phyloP scores from a whole-genome alignment of 78 protist species.

The Dictyostelium purpureum region DNA sequence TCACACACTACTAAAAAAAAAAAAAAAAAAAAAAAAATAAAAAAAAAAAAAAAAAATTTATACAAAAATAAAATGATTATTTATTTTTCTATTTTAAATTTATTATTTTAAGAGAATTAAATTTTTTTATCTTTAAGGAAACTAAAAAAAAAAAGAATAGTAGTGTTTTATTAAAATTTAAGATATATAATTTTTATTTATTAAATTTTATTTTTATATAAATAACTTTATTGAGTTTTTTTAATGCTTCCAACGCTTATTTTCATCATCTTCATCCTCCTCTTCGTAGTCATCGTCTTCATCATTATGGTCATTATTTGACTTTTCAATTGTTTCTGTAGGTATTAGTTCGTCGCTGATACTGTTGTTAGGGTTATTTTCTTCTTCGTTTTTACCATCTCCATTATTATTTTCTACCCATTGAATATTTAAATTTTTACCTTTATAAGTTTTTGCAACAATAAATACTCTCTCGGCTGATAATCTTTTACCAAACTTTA shows the following conservation, averaged over 20 bases:
- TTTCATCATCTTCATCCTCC: constrained; percentile 14
- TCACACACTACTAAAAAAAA: too few species aligned
- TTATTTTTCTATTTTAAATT: too few species aligned
- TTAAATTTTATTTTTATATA: too few species aligned
- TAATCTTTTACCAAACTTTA: constrained; percentile 41
- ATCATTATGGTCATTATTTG: neutral
- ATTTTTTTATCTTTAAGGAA: neutral
- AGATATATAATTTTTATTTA: too few species aligned
- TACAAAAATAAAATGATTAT: too few species aligned
- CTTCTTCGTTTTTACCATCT: neutral
- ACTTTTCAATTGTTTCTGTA: neutral
- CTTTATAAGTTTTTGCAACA: constrained; percentile 66
- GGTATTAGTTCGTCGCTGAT: neutral
- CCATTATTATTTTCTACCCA: constrained; percentile 43
- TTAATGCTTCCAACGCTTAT: constrained; percentile 60
- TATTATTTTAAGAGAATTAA: neutral
- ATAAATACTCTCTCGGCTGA: constrained; percentile 69
- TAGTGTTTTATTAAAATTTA: too few species aligned
- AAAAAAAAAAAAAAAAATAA: too few species aligned
- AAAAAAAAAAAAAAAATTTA: too few species aligned
- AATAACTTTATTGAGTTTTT: too few species aligned
- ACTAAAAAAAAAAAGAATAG: neutral
- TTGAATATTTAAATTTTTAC: constrained; percentile 10
- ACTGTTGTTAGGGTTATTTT: neutral
- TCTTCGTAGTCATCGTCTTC: constrained; percentile 20